Evolutionary conservation across 2,329 filamentous ascomycete species (phyloP).

Genomic region (Colletotrichum shisoi): DNA sequence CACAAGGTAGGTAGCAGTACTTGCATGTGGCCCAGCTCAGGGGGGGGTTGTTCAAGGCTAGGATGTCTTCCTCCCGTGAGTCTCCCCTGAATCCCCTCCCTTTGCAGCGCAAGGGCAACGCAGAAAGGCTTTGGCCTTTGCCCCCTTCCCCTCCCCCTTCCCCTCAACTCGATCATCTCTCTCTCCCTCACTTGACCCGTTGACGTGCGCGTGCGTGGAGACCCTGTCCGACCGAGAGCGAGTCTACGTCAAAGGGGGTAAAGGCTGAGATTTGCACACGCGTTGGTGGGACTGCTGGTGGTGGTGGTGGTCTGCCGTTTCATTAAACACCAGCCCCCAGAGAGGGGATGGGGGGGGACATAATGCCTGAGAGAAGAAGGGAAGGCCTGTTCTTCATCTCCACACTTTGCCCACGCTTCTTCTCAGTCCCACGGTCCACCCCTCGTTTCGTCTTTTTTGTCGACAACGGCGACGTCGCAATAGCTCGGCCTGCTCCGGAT

Average conservation of each 20-base stretch:
- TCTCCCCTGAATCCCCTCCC: slow-evolving; percentile 4
- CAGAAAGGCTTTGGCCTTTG: neutral
- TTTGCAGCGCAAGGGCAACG: slow-evolving; percentile 7
- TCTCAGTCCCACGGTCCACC: slow-evolving; percentile 21
- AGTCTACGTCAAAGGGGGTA: slow-evolving; percentile 26
- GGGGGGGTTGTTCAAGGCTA: neutral
- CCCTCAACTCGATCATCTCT: neutral
- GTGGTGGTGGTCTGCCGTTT: slow-evolving; percentile 30
- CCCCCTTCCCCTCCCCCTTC: neutral
- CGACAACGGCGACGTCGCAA: slow-evolving; percentile 34
- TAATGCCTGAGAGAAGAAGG: slow-evolving; percentile 21
- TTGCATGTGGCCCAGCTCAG: slow-evolving; percentile 11
- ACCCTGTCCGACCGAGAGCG: slow-evolving; percentile 23
- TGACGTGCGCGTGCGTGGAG: slow-evolving; percentile 36
- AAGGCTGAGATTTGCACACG: slow-evolving; percentile 31
- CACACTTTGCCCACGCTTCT: slow-evolving; percentile 27
- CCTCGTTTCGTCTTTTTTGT: slow-evolving; percentile 10
- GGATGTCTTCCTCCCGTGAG: no score
- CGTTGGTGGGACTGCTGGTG: neutral
- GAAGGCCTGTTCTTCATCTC: slow-evolving; percentile 36
- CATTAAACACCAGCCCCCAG: slow-evolving; percentile 36
- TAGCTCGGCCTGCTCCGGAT: slow-evolving; percentile 36
- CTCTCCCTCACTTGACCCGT: slow-evolving; percentile 11
- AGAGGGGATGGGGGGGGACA: slow-evolving; percentile 14
- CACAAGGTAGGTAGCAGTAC: no score